These are phyloP conservation scores for Planoprotostelium fungivorum DNA, from an alignment of 78 protist genomes.

Conservation along the genomic window DNA sequence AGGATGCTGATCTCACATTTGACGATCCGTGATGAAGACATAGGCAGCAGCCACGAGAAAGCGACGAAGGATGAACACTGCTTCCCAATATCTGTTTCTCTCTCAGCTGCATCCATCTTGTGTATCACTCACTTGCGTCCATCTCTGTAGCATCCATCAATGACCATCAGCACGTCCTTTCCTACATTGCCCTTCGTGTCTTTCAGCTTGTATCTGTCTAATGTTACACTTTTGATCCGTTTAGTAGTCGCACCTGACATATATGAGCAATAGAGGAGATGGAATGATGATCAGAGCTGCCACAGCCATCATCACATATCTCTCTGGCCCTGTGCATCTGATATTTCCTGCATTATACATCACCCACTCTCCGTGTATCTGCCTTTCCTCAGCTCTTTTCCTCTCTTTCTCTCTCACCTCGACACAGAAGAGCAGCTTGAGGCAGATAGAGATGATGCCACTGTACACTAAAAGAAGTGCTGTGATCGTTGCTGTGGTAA, in stretches of 20 bases:
- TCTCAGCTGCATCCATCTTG: too few relatives aligned
- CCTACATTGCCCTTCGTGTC: not conserved
- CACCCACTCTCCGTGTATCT: not conserved
- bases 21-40: too few relatives aligned
- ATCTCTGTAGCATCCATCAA: not conserved
- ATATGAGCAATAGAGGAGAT: too few relatives aligned
- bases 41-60: too few relatives aligned
- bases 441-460: not conserved
- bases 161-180: not conserved
- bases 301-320: too few relatives aligned
- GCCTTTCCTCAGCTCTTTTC: not conserved
- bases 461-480: not conserved
- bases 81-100: too few relatives aligned
- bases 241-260: too few relatives aligned
- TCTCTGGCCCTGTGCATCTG: too few relatives aligned
- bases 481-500: not conserved
- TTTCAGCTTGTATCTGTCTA: not conserved
- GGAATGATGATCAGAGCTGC: too few relatives aligned
- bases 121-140: not conserved
- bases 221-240: too few relatives aligned
- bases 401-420: not conserved
- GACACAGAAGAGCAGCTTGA: not conserved
- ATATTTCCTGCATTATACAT: not conserved
- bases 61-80: too few relatives aligned
- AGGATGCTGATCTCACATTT: too few relatives aligned